phyloP scores from a whole-genome alignment of 2,329 filamentous ascomycete species.

The Sclerotinia minor region DNA sequence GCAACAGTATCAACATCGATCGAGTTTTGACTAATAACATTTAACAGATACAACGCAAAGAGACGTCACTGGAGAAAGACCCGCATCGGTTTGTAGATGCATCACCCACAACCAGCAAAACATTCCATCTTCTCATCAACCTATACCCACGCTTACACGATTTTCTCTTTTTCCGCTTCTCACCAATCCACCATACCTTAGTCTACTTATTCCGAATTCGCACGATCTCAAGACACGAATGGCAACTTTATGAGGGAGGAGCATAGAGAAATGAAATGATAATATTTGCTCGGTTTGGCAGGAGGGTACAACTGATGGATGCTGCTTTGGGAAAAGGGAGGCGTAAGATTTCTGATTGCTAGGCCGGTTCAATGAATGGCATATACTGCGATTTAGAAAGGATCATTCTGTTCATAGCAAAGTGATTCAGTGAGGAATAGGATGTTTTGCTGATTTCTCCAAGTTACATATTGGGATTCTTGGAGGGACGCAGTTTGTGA shows the following conservation, averaged over 20 bases:
- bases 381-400: slow-evolving; percentile 18
- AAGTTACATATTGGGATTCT: neutral
- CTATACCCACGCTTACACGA: slow-evolving; percentile 19
- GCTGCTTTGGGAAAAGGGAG: slow-evolving; percentile 23
- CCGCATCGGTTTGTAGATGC: slow-evolving; percentile 92
- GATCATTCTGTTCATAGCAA: slow-evolving; percentile 24
- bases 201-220: slow-evolving; percentile 19
- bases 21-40: slow-evolving; percentile 21
- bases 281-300: slow-evolving; percentile 23
- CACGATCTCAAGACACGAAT: slow-evolving; percentile 23
- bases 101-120: slow-evolving; percentile 44
- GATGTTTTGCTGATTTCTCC: slow-evolving; percentile 24
- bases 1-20: neutral
- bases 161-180: slow-evolving; percentile 25
- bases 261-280: slow-evolving; percentile 24
- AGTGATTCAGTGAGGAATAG: slow-evolving; percentile 24
- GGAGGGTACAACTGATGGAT: slow-evolving; percentile 21
- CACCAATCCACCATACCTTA: slow-evolving; percentile 25
- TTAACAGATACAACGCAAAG: slow-evolving; percentile 96
- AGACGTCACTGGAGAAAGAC: slow-evolving; percentile 99
- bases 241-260: slow-evolving; percentile 21
- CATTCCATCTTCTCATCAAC: slow-evolving; percentile 24
- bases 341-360: slow-evolving; percentile 25
- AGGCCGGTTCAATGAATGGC: slow-evolving; percentile 21
- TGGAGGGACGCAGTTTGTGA: neutral